Evolutionary conservation across 305 asterid genomes (phyloP).

Genomic region (Coffea humblotiana): DNA sequence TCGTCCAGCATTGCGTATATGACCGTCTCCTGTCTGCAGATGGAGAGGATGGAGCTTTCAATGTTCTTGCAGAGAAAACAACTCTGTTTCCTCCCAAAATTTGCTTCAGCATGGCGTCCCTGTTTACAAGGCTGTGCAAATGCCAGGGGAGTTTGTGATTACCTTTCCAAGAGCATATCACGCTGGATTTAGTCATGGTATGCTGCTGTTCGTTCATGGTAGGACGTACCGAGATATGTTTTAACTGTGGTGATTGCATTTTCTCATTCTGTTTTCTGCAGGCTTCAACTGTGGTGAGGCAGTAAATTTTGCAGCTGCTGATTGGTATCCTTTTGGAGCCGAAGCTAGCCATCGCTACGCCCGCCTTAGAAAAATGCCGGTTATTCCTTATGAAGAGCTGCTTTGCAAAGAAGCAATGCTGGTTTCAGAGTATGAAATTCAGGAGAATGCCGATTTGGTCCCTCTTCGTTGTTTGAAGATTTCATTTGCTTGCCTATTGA

Average conservation of each 20-base stretch:
- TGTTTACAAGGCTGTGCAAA: constrained; percentile 40
- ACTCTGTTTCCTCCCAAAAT: constrained; percentile 45
- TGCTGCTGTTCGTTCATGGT: background rate
- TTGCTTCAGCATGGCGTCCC: constrained; percentile 36
- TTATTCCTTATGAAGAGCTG: constrained; percentile 49
- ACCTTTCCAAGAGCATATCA: constrained; percentile 54
- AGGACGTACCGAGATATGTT: background rate
- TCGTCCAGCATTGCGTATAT: constrained; percentile 23
- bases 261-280: constrained; percentile 10
- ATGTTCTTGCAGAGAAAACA: constrained; percentile 41
- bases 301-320: constrained; percentile 39
- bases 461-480: constrained; percentile 25
- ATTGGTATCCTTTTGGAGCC: constrained; percentile 45
- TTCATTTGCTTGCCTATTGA: constrained; percentile 35
- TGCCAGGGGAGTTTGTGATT: constrained; percentile 46
- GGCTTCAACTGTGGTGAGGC: constrained; percentile 57
- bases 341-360: constrained; percentile 39
- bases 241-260: background rate
- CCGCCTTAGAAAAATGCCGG: constrained; percentile 29
- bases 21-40: constrained; percentile 24
- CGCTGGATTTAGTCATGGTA: constrained; percentile 54
- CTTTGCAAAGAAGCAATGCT: constrained; percentile 44
- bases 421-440: constrained; percentile 14
- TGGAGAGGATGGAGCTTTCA: constrained; percentile 37
- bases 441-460: background rate